Evolutionary conservation across 345 rosid species (phyloP), one percentile per base, ranked within the genome.

Genomic region (Eutrema heterophyllum): DNA sequence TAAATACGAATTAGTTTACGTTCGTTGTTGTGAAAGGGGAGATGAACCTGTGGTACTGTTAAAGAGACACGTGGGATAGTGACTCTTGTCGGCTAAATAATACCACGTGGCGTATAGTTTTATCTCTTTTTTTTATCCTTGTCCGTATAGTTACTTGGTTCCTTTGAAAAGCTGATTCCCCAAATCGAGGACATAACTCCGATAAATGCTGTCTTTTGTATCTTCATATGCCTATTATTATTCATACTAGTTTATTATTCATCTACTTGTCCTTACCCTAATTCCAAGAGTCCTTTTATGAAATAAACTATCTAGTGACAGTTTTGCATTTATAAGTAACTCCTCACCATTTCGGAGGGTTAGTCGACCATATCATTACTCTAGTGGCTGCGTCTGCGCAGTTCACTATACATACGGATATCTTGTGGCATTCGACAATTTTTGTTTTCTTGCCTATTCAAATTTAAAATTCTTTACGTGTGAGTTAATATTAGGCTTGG

Each of bases 121-220:
- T 7, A 58, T 16, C 64, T 21, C 24, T 21, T 21, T 21, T 21
- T 21, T 63, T 44, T 30, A 64, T 64, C 45, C 26, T 69, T 73
- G 71, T 54, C 77, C 40, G 54, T 72, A 40, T 71, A 43, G 46
- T 36, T 46, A 26, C 41, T 45, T 73, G 67, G 72, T 66, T 57
- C 30, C 59, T 48, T 18, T 14, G 61, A 74, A 66, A 74, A 57
- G 72, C 66, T 58, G 39, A 53, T 58, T 74, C 73, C 78, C 14
- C 60, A 50, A 48, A 67, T 67, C 61, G 45, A 74, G 78, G 73
- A 74, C 57, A 73, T 27, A 74, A 74, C 67, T 56, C 35, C 67
- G 41, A 46, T 64, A 64, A 55, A 64, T 64, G 57, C 11, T 45
- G 57, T 73, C 65, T 45, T 29, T 46, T 44, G 58, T 73, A 35